Base-by-base conservation (phyloP, 2,329 filamentous ascomycete genomes). In the Lanzia echinophila region DNA sequence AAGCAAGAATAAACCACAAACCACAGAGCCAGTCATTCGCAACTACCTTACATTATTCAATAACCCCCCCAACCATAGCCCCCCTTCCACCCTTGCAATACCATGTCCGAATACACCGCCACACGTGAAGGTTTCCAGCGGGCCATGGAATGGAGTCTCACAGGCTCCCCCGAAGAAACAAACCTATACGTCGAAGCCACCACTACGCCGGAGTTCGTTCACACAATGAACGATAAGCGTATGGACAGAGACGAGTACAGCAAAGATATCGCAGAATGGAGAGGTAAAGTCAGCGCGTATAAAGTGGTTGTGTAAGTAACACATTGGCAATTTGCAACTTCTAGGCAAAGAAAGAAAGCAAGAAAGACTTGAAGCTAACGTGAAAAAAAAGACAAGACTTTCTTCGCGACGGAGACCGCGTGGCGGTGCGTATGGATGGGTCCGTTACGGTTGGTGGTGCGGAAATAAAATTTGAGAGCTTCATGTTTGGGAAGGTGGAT, bases 401-500 rank as follows among this genome's bases (percentile, higher is more conserved):
- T 32, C 36, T 50, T 17, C 38, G 48, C 13, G 48, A 43, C 34
- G 28, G 39, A n/a, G 48, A 50, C 3, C 31, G 4, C 1, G 5
- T 50, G 6, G 48, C 48, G 8, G 48, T 36, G 10, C 48, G 41
- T 8, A 50, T 50, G 48, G 20, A 13, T 15, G 39, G 48, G 12
- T 17, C 39, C 4, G 34, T 50, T 8, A 28, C 34, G 31, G 19
- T 50, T 19, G 28, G 34, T 43, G 48, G 31, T 3, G 28, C 6
- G 11, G 38, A 28, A 13, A 43, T 13, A 5, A n/a, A 34, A 19
- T 50, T 50, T 43, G 48, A 50, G 13, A 44, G 48, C 11, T 50
- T 50, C 6, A 34, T 44, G 28, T 50, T 43, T 34, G 48, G 17
- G 31, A 44, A 44, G 28, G 48, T 50, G 19, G 39, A 44, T 24